These are phyloP conservation scores for Volvox carteri DNA, from an alignment of 163 green algal species.

Conservation along the genomic window DNA sequence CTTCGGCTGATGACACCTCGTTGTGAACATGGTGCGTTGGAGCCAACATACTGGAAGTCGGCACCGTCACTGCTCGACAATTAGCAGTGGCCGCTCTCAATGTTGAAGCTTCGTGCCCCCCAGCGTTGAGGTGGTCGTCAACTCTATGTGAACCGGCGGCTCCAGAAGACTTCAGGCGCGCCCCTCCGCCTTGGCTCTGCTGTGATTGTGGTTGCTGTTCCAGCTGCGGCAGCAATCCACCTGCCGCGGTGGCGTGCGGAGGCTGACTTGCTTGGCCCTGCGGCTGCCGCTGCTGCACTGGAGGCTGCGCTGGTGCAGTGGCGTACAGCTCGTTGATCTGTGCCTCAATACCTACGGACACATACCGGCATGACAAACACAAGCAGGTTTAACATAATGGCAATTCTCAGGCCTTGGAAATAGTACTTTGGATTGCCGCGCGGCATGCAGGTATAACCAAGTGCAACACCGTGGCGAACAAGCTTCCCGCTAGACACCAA, in stretches of 20 bases:
- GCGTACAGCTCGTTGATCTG: constrained; percentile 54
- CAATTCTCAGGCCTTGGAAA: neutral
- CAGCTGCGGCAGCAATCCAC: no score
- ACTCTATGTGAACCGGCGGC: no score
- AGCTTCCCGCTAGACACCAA: neutral
- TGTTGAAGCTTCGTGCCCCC: neutral
- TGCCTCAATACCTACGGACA: constrained; percentile 33
- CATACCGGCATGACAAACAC: no score
- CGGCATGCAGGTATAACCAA: no score
- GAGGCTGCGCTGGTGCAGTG: neutral
- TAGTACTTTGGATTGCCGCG: no score
- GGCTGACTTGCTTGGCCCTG: no score
- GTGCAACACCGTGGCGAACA: neutral
- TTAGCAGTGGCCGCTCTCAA: neutral
- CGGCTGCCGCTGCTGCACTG: constrained; percentile 11
- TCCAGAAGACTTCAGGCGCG: no score
- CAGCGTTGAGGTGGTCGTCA: no score
- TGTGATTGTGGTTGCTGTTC: no score
- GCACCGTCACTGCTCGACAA: neutral
- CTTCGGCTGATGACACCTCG: neutral
- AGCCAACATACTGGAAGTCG: neutral
- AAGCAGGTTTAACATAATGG: neutral
- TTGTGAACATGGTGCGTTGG: neutral
- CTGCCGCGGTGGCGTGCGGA: neutral
- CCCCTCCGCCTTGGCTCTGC: no score